Evolutionary conservation across 306 rosid species (phyloP), one percentile per base, ranked within the genome.

Genomic region (Prosopis cineraria): DNA sequence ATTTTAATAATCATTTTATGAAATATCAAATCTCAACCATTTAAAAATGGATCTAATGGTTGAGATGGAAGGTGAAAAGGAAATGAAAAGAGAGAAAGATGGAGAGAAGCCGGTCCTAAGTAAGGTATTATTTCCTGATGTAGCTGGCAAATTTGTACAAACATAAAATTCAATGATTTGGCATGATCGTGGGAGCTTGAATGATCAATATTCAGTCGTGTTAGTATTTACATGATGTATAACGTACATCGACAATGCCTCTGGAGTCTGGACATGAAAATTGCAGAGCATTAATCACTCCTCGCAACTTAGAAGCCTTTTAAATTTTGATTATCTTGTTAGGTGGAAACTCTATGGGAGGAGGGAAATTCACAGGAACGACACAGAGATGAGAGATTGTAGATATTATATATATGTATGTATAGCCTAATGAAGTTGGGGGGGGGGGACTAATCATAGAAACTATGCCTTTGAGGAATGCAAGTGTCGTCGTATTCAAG

Each of bases 401-500:
- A n/a, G n/a, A n/a, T n/a, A n/a, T n/a, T n/a, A 48, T 17, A 47
- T 5, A 47, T 17, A 47, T 6, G 1, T 47, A 47, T 6, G 22
- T 47, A 4, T 9, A 12, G 12, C 47, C 47, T 19, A 36, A 11
- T 20, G 45, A 65, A 1, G 13, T 36, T n/a, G n/a, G n/a, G 27
- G 22, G 30, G 3, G 0, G 1, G 7, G 29, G 16, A 43, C 75
- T 53, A 81, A 58, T 89, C 98, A 50, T 88, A 90, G 78, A 94
- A 94, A 78, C 98, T 86, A 76, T 90, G 97, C 75, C 96, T 94
- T 40, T 89, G 84, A 63, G 97, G 96, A 37, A 94, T 86, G 80
- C 87, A 83, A 0, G 33, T 10, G 25, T 87, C 94, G 40, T 90
- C 93, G 9, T 69, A 94, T 31, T 89, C 90, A 13, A 59, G 34